Evolutionary conservation across 306 rosid genomes (phyloP).

Genomic region (Potentilla sterilis): DNA sequence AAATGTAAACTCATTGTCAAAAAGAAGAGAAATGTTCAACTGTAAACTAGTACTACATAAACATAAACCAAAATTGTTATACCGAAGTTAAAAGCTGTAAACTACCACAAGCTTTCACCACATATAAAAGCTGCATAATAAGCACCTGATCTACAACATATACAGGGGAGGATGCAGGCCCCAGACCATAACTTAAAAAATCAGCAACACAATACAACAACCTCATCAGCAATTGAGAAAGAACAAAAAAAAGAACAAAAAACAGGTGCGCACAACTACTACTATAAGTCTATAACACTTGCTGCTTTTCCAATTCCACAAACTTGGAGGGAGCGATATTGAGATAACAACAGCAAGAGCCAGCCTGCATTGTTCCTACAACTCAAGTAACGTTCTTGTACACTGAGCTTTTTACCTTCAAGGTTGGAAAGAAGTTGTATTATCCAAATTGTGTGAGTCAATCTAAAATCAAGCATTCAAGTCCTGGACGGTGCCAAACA

Average conservation of each 20-base stretch:
- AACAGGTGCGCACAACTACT: neutral
- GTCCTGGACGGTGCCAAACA: slow-evolving; percentile 52
- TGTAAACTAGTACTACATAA: neutral
- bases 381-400: neutral
- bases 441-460: neutral
- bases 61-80: neutral
- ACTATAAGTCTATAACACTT: neutral
- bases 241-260: neutral
- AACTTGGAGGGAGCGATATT: neutral
- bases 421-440: neutral
- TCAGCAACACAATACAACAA: no score
- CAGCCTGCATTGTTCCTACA: neutral
- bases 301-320: neutral
- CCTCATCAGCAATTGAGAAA: neutral
- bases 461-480: neutral
- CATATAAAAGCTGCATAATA: neutral
- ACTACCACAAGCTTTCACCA: neutral
- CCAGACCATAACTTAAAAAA: neutral
- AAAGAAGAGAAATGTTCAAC: no score
- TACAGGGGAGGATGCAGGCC: no score
- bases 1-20: neutral
- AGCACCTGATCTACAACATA: neutral
- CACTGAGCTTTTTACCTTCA: neutral
- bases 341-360: neutral
- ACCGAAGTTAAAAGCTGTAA: neutral